Conservation (phyloP, 2,329 filamentous ascomycete species). For the Tolypocladium inflatum region DNA sequence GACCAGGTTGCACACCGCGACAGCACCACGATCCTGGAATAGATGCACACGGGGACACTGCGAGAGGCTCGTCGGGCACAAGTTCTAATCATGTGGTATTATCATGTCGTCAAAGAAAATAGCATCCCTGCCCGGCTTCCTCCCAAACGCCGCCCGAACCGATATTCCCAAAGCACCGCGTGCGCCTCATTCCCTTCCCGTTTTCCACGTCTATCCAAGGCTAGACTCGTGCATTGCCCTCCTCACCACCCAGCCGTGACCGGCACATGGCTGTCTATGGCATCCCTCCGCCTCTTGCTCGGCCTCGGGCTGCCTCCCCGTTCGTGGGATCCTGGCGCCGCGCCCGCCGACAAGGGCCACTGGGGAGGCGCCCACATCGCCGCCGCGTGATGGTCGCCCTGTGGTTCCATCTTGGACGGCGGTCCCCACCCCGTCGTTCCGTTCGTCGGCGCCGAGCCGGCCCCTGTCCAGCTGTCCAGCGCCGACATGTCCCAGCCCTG, state of each 20-base stretch:
- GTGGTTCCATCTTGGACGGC: slow-evolving; percentile 18
- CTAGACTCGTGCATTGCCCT: neutral
- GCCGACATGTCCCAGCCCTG: slow-evolving; percentile 28
- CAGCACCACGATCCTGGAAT: neutral
- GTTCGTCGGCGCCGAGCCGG: slow-evolving; percentile 11
- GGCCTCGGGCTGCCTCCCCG: slow-evolving; percentile 24
- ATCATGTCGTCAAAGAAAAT: neutral
- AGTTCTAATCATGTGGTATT: slow-evolving; percentile 7
- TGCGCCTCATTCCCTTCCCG: neutral
- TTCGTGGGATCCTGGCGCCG: slow-evolving; percentile 13
- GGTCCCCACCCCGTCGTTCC: slow-evolving; percentile 22
- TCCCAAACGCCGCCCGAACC: neutral
- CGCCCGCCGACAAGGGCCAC: slow-evolving; percentile 21
- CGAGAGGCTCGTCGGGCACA: neutral
- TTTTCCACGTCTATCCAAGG: neutral
- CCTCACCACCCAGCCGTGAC: slow-evolving; percentile 21
- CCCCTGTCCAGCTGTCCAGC: slow-evolving; percentile 22
- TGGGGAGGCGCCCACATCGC: slow-evolving; percentile 25
- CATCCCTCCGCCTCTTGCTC: slow-evolving; percentile 26
- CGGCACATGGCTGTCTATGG: slow-evolving; percentile 20
- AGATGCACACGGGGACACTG: neutral
- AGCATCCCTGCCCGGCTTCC: neutral
- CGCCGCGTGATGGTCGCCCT: slow-evolving; percentile 11
- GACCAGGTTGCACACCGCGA: too few species aligned
- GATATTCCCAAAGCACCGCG: neutral